phyloP scores from a whole-genome alignment of 164 flowering plant species.

The Aristolochia fimbriata region DNA sequence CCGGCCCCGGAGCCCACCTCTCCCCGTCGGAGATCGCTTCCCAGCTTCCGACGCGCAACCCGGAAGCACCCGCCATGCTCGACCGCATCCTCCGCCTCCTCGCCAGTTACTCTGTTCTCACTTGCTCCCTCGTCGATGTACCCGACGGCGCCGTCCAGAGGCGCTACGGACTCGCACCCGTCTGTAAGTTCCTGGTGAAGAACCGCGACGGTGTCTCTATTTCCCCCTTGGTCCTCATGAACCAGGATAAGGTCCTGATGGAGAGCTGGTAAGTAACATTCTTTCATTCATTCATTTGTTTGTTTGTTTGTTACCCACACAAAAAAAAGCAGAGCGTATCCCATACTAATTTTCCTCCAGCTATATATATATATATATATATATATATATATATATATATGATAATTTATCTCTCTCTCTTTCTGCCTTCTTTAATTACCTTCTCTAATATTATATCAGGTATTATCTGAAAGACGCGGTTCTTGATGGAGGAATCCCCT shows the following conservation, averaged over 20 bases:
- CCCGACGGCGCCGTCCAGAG: slow-evolving; percentile 47
- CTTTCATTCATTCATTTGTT: not conserved
- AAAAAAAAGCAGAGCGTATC: too few relatives aligned
- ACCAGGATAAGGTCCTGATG: slow-evolving; percentile 84
- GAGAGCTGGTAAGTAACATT: slow-evolving; percentile 64
- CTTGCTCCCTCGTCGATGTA: slow-evolving; percentile 23
- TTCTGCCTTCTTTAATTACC: too few relatives aligned
- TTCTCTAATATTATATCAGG: slow-evolving; percentile 7
- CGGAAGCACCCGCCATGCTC: slow-evolving; percentile 55
- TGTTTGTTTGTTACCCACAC: too few relatives aligned
- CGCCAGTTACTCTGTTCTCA: slow-evolving; percentile 55
- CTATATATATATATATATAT: too few relatives aligned
- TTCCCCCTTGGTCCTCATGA: slow-evolving; percentile 59
- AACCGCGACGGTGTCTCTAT: slow-evolving; percentile 64
- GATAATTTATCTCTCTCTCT: too few relatives aligned
- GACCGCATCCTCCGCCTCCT: slow-evolving; percentile 72
- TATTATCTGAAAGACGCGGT: slow-evolving; percentile 26
- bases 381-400: too few relatives aligned
- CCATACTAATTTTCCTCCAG: too few relatives aligned
- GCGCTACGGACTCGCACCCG: slow-evolving; percentile 68
- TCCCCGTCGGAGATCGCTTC: slow-evolving; percentile 52
- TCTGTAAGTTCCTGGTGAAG: slow-evolving; percentile 57
- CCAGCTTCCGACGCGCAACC: slow-evolving; percentile 52
- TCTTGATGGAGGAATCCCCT: slow-evolving; percentile 31
- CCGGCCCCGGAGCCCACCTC: slow-evolving; percentile 37